phyloP scores from a whole-genome alignment of 2,329 filamentous ascomycete genomes.

The Sporothrix protearum region DNA sequence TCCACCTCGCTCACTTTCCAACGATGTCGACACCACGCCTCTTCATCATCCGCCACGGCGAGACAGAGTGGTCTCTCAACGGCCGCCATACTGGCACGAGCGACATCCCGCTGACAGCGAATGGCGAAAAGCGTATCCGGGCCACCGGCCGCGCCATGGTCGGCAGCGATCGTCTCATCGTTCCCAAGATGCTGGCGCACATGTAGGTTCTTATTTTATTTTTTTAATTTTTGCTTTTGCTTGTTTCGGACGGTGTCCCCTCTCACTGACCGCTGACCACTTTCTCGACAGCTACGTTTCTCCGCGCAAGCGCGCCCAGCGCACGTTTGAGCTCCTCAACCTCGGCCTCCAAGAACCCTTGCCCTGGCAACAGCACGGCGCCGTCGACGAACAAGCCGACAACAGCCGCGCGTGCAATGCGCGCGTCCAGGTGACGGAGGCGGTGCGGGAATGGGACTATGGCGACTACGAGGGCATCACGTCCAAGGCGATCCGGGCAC shows the following conservation, averaged over 20 bases:
- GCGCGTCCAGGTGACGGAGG: conserved; percentile 63
- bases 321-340: conserved; percentile 83
- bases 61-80: conserved; percentile 91
- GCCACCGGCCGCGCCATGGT: conserved; percentile 81
- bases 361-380: conserved; percentile 62
- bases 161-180: conserved; percentile 78
- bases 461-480: conserved; percentile 82
- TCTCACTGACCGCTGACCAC: conserved; percentile 20
- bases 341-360: conserved; percentile 65
- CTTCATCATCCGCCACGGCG: conserved; percentile 84
- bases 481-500: conserved; percentile 61
- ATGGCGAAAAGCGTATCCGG: conserved; percentile 71
- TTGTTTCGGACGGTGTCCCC: too few species aligned
- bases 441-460: conserved; percentile 83
- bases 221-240: background rate
- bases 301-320: conserved; percentile 76
- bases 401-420: conserved; percentile 49
- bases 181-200: conserved; percentile 74
- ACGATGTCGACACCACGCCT: conserved; percentile 60
- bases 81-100: conserved; percentile 79
- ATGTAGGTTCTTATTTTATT: conserved; percentile 56
- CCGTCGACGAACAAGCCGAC: conserved; percentile 28
- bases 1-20: background rate
- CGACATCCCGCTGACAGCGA: conserved; percentile 80
- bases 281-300: conserved; percentile 67